These are phyloP conservation scores for Corylus avellana DNA, from an alignment of 306 rosid species.

Conservation along the genomic window DNA sequence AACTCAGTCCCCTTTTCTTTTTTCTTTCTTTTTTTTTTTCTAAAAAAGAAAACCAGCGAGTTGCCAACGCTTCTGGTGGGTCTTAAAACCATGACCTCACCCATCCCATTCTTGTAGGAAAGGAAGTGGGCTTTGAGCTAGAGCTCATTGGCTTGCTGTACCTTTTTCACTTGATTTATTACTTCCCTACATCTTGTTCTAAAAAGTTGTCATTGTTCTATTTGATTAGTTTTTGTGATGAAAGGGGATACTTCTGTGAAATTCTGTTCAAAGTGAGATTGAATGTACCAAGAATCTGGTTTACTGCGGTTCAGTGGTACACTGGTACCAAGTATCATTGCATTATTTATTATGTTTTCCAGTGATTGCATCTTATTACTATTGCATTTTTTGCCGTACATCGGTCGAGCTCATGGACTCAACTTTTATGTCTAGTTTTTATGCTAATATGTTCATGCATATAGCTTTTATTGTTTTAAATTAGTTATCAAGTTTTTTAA, in stretches of 20 bases:
- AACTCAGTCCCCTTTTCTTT: too few relatives aligned
- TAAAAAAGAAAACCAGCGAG: too few relatives aligned
- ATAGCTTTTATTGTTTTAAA: background rate
- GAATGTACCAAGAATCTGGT: background rate
- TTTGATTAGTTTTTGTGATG: background rate
- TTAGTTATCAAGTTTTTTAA: conserved; percentile 3
- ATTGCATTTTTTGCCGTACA: background rate
- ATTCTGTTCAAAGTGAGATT: background rate
- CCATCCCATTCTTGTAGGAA: too few relatives aligned
- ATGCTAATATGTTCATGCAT: background rate
- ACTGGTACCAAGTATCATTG: background rate
- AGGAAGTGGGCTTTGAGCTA: too few relatives aligned
- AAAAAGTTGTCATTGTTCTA: background rate
- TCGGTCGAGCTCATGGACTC: too few relatives aligned
- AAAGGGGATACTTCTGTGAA: background rate
- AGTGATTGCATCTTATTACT: background rate
- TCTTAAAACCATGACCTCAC: too few relatives aligned
- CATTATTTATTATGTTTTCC: too few relatives aligned
- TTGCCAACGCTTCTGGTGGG: too few relatives aligned
- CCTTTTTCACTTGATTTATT: too few relatives aligned
- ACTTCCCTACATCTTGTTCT: too few relatives aligned
- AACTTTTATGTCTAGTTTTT: background rate
- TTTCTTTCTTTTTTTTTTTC: too few relatives aligned
- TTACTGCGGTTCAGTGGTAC: background rate
- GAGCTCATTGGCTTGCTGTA: too few relatives aligned